Evolutionary conservation across 2,329 filamentous ascomycete species (phyloP).

Genomic region (Amesomyces nigricolor): DNA sequence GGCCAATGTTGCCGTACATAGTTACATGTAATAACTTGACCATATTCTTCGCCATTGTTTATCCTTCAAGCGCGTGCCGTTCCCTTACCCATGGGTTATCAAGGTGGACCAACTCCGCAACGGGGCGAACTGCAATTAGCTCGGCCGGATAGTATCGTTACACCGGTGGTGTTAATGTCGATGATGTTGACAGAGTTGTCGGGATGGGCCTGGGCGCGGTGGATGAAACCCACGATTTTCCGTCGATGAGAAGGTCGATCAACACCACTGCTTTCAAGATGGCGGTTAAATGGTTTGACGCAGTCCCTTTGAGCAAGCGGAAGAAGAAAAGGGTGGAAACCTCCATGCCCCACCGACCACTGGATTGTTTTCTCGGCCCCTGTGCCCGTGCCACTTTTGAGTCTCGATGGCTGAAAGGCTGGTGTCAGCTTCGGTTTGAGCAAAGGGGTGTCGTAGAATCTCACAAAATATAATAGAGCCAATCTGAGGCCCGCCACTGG

Average conservation of each 20-base stretch:
- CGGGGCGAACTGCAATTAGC: too few relatives aligned
- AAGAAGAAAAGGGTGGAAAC: slow-evolving; percentile 12
- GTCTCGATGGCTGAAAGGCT: too few relatives aligned
- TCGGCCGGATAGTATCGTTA: too few relatives aligned
- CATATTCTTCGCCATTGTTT: too few relatives aligned
- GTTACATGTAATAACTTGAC: too few relatives aligned
- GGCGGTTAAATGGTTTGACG: background rate
- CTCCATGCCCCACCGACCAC: background rate
- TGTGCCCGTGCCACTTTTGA: background rate
- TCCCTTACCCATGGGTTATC: too few relatives aligned
- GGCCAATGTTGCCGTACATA: too few relatives aligned
- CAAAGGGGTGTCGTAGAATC: background rate
- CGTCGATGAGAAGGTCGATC: slow-evolving; percentile 14
- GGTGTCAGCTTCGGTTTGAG: too few relatives aligned
- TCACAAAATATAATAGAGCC: slow-evolving; percentile 11
- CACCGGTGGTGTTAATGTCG: too few relatives aligned
- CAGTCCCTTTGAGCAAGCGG: slow-evolving; percentile 6
- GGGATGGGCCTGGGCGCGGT: background rate
- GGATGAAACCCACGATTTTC: background rate
- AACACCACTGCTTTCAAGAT: background rate
- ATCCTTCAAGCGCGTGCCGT: too few relatives aligned
- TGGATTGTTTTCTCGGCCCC: slow-evolving; percentile 12
- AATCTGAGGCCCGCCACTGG: background rate
- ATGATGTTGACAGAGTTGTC: background rate
- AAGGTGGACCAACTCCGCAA: too few relatives aligned